Conservation (phyloP, 2,329 filamentous ascomycete genomes). For the Fusarium euwallaceae region DNA sequence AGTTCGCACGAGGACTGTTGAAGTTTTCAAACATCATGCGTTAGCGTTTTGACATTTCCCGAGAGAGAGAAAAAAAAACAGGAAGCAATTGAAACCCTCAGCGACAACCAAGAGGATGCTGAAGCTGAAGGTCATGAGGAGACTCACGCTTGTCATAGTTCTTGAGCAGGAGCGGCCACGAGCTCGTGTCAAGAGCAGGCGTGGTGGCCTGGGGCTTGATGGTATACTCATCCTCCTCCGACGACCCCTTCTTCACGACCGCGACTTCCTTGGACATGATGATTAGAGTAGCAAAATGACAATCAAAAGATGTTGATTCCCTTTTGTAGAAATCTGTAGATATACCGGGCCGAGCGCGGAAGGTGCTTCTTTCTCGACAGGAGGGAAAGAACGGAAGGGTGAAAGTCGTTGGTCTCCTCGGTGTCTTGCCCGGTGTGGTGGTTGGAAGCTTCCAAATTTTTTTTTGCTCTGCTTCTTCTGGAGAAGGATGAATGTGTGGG, state of each 20-base stretch:
- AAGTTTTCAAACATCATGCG: slow-evolving; percentile 32
- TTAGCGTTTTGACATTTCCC: slow-evolving; percentile 28
- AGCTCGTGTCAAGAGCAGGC: slow-evolving; percentile 85
- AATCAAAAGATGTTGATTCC: slow-evolving; percentile 18
- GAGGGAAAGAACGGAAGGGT: slow-evolving; percentile 46
- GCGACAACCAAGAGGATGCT: not conserved
- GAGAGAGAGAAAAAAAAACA: not conserved
- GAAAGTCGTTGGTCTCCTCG: slow-evolving; percentile 48
- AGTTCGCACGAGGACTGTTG: slow-evolving; percentile 88
- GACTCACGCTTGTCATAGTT: slow-evolving; percentile 91
- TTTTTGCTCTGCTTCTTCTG: slow-evolving; percentile 51
- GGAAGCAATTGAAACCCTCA: slow-evolving; percentile 16
- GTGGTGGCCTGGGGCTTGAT: slow-evolving; percentile 93
- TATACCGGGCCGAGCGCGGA: slow-evolving; percentile 47
- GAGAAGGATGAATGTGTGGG: slow-evolving; percentile 49
- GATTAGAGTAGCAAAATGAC: slow-evolving; percentile 13
- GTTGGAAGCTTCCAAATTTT: slow-evolving; percentile 52
- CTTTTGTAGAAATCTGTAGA: slow-evolving; percentile 32
- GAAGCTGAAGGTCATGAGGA: not conserved
- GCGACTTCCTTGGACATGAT: slow-evolving; percentile 64
- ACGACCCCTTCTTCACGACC: slow-evolving; percentile 49
- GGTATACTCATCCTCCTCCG: slow-evolving; percentile 78
- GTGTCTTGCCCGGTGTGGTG: slow-evolving; percentile 49
- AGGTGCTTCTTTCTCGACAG: slow-evolving; percentile 42
- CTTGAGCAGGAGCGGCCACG: slow-evolving; percentile 94